These are phyloP conservation scores for Peribolospora kevripleyi DNA, from an alignment of 768 basidiomycete species.

Conservation along the genomic window DNA sequence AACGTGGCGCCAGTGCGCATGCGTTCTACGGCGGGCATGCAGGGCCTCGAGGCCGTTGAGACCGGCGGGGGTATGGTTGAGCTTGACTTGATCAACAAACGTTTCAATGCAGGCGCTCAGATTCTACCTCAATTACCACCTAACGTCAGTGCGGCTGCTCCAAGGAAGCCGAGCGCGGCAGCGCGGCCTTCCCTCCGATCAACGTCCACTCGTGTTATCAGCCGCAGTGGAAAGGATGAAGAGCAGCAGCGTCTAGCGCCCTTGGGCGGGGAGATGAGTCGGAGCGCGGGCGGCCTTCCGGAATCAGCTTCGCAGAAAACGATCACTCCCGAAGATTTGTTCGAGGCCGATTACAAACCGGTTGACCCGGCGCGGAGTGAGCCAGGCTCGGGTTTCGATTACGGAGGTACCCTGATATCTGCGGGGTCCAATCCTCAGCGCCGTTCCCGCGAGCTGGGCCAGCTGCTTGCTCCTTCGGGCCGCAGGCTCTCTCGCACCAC, in stretches of 20 bases:
- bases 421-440: slow-evolving; percentile 10
- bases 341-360: neutral
- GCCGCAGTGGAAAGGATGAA: slow-evolving; percentile 18
- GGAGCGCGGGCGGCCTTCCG: slow-evolving; percentile 5
- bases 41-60: slow-evolving; percentile 28
- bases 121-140: slow-evolving; percentile 22
- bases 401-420: slow-evolving; percentile 11
- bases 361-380: neutral
- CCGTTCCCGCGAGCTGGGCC: slow-evolving; percentile 11
- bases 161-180: slow-evolving; percentile 10
- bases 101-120: slow-evolving; percentile 18
- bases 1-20: slow-evolving; percentile 4
- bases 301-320: neutral
- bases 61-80: slow-evolving; percentile 28
- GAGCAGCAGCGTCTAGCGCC: neutral
- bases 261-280: neutral
- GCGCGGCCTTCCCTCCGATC: neutral
- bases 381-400: neutral
- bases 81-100: slow-evolving; percentile 19
- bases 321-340: neutral
- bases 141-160: slow-evolving; percentile 19
- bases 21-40: slow-evolving; percentile 21
- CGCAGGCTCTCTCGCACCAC: slow-evolving; percentile 18
- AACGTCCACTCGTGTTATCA: slow-evolving; percentile 1
- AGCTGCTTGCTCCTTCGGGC: slow-evolving; percentile 18